Percentiles rank a stretch among this genome's conserved stretches.
Evolutionary conservation across 306 rosid species (phyloP).

Genomic region (Quercus alba): DNA sequence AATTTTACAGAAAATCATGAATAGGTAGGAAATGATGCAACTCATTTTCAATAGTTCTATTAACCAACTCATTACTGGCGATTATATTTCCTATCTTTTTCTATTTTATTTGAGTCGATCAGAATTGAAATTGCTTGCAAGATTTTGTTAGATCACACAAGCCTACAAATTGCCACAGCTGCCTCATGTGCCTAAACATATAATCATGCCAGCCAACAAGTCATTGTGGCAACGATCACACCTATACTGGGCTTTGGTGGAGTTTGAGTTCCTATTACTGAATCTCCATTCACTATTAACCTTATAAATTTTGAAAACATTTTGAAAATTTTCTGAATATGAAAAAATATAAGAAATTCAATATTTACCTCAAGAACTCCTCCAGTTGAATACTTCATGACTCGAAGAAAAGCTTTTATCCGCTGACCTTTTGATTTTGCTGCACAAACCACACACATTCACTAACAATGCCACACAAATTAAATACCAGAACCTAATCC

Average conservation of each 20-base stretch:
- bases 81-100: constrained; percentile 13
- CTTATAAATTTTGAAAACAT: background rate
- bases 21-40: background rate
- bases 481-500: background rate
- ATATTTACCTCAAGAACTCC: constrained; percentile 87
- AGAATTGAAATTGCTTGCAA: background rate
- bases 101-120: constrained; percentile 2
- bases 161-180: background rate
- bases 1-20: background rate
- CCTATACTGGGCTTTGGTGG: background rate
- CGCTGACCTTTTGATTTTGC: constrained; percentile 65
- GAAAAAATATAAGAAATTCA: background rate
- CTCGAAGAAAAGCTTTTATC: constrained; percentile 92
- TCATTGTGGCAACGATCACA: background rate
- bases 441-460: constrained; percentile 39
- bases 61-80: background rate
- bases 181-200: no score
- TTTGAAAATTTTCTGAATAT: background rate
- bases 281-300: no score
- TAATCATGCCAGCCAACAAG: background rate
- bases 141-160: background rate
- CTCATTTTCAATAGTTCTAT: background rate
- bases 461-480: constrained; percentile 19
- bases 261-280: background rate
- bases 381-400: constrained; percentile 75